Evolutionary conservation across 305 asterid species (phyloP).

Genomic region (Rubia balearica): DNA sequence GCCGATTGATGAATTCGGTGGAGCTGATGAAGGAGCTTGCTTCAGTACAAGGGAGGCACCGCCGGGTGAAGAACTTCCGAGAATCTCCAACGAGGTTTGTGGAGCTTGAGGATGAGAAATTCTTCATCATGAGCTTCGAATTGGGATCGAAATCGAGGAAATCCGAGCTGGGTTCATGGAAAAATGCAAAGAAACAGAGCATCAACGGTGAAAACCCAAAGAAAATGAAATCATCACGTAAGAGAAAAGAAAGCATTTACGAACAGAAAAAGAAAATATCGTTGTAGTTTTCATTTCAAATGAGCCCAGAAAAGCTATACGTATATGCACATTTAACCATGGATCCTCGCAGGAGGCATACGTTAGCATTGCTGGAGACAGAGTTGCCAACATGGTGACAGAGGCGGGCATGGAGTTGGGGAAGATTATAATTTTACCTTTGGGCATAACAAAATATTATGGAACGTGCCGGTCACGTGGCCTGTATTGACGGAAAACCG

Average conservation of each 20-base stretch:
- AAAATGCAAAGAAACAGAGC: slow-evolving; percentile 10
- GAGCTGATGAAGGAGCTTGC: slow-evolving; percentile 25
- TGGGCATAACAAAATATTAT: no score
- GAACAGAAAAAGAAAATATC: slow-evolving; percentile 31
- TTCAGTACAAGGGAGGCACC: slow-evolving; percentile 21
- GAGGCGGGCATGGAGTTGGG: no score
- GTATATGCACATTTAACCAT: no score
- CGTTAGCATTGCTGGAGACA: slow-evolving; percentile 44
- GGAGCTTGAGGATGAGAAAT: slow-evolving; percentile 56
- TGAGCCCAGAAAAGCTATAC: slow-evolving; percentile 3
- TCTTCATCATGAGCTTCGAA: slow-evolving; percentile 65
- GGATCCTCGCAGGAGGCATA: slow-evolving; percentile 20
- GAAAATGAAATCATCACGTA: background rate
- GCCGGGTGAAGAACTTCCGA: slow-evolving; percentile 25
- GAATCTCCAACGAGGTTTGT: slow-evolving; percentile 31
- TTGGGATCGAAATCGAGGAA: slow-evolving; percentile 20
- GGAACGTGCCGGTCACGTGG: no score
- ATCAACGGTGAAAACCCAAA: slow-evolving; percentile 9
- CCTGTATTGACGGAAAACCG: no score
- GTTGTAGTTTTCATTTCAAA: background rate
- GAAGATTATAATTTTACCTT: no score
- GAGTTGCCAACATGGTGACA: slow-evolving; percentile 58
- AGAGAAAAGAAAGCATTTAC: slow-evolving; percentile 15
- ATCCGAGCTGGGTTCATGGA: slow-evolving; percentile 15
- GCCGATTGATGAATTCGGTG: slow-evolving; percentile 24